Evolutionary conservation across 768 basidiomycete species (phyloP).

Genomic region (Tephrocybe sp.): DNA sequence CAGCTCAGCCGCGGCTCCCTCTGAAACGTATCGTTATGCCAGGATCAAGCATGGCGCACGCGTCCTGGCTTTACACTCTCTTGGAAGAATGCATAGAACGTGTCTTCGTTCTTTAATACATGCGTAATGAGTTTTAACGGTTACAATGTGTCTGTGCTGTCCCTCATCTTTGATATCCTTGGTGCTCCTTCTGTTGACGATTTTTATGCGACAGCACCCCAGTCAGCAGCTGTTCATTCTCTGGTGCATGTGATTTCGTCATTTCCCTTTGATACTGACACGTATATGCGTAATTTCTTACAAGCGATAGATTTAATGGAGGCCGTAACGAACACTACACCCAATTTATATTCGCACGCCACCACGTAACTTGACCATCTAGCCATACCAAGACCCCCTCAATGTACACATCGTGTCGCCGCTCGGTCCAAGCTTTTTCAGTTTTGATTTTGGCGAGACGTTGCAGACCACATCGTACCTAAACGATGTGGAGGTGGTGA

Average conservation of each 20-base stretch:
- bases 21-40: too few relatives aligned
- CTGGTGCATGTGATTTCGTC: conserved; percentile 38
- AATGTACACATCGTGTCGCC: conserved; percentile 85
- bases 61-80: too few relatives aligned
- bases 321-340: conserved; percentile 27
- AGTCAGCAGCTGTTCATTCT: conserved; percentile 58
- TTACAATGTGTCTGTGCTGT: too few relatives aligned
- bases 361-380: not conserved
- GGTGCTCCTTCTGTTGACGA: conserved; percentile 91
- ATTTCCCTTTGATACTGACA: too few relatives aligned
- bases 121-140: too few relatives aligned
- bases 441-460: conserved; percentile 73
- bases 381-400: conserved; percentile 86
- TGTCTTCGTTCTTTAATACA: too few relatives aligned
- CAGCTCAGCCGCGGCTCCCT: too few relatives aligned
- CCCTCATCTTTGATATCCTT: conserved; percentile 88
- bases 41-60: too few relatives aligned
- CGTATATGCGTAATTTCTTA: not conserved
- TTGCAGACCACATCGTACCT: too few relatives aligned
- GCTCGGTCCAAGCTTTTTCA: conserved; percentile 76
- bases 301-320: conserved; percentile 78
- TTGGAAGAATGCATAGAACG: too few relatives aligned
- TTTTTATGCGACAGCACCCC: conserved; percentile 88
- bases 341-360: not conserved
- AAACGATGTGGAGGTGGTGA: too few relatives aligned